Evolutionary conservation across 176 grass and related monocot genomes (phyloP), one percentile per base, ranked within the genome.

Genomic region (Juncus effusus): DNA sequence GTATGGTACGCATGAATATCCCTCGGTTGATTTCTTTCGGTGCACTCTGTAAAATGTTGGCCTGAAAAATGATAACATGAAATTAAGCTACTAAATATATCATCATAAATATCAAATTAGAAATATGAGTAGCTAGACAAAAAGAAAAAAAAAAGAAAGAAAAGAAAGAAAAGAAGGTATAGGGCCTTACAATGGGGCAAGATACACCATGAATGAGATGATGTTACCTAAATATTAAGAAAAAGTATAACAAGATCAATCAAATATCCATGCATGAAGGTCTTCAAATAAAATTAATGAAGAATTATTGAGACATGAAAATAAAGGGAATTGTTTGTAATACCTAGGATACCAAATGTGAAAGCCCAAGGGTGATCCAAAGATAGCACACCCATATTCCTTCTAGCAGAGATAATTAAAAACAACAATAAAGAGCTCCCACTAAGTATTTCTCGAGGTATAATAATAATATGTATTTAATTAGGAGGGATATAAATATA

Each of bases 301-400:
- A 73, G 38, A 14, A 35, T 60, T 6, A 44, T 11, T 61, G 35
- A 63, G 36, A 35, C 10, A 35, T 56, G 1, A 5, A 62, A 42
- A 59, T 14, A 7, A 51, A 40, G 6, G 4, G 39, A 42, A 51
- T 28, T 28, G 19, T 28, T 28, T 28, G 19, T 44, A 15, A 72
- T 87, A 97, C 93, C 93, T 84, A 97, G 37, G 80, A 97, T 92
- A 39, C 93, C 93, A 51, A 97, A 92, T 76, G 85, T 86, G 88
- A 97, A 92, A 59, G 85, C 74, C 93, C 93, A 97, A 64, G 93
- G 86, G 63, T 86, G 85, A 60, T 89, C 82, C 74, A 86, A 75
- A 70, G 81, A 84, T 9, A 92, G 16, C 62, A 88, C 79, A 39
- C 82, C 77, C 93, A 96, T 96, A 68, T 56, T 73, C 36, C 61